Base-by-base conservation (phyloP, 1,284 basidiomycete species). In the Xerocomus amazonicus region DNA sequence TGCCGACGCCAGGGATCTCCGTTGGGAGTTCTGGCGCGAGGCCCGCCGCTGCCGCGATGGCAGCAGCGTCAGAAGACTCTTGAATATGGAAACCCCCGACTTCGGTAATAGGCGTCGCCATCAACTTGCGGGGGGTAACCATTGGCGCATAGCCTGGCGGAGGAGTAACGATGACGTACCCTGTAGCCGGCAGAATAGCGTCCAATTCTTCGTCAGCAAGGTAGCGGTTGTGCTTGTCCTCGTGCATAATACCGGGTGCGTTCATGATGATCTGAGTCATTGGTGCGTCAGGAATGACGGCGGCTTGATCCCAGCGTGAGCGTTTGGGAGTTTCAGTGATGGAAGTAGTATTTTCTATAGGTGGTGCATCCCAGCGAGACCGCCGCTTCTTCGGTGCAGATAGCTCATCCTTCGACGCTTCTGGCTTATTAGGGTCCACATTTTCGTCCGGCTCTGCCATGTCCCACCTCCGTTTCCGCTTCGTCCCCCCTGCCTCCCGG, bases 1-100 rank as follows among this genome's bases (percentile, higher is more conserved):
- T 93, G 31, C 97, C 97, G 36, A 99, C 95, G 37, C 97, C 97
- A 36, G 95, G 95, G 58, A 99, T 98, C 69, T 99, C 96, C 2
- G 96, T 99, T n/a, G 96, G 95, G 26, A 99, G 75, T 56, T 97
- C 93, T 4, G 94, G 91, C 13, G 91, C 89, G 37, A 97, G 90
- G 52, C 93, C 92, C 0, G 91, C 90, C 0, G 93, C 95, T 1
- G 90, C 89, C 0, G 92, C 87, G 0, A 83, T 80, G 9, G 88
- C 85, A 6, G 90, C 87, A 3, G 93, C 91, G 59, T 94, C 90
- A 6, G 90, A 89, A 53, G 95, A 87, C 56, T 97, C 94, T 71
- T 96, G 92, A 59, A 97, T 97, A 62, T 96, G 93, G 76, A 99
- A 99, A 35, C 96, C 96, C 50, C 84, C 83, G 36, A 80, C 73